These are phyloP conservation scores for Pseudogymnoascus sp. DNA, from an alignment of 2,329 filamentous ascomycete genomes.

Conservation along the genomic window DNA sequence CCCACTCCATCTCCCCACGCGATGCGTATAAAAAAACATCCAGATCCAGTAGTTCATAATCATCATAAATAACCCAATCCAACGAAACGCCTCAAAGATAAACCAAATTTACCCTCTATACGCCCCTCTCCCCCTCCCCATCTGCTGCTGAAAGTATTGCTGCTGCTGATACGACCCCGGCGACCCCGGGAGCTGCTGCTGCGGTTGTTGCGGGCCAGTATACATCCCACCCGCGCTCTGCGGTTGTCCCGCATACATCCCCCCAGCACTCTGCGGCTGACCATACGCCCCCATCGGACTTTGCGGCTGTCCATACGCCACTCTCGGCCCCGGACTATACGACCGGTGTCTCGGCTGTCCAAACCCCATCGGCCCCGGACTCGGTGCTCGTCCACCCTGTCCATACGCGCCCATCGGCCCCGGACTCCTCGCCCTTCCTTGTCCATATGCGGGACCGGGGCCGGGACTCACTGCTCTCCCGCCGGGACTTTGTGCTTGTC, in stretches of 20 bases:
- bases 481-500: neutral
- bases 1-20: neutral
- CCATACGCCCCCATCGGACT: neutral
- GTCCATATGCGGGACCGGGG: neutral
- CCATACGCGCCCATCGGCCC: neutral
- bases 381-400: neutral
- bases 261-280: conserved; percentile 12
- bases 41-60: neutral
- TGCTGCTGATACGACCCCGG: neutral
- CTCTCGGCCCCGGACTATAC: neutral
- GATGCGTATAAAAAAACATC: neutral
- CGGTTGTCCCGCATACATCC: neutral
- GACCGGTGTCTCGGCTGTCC: neutral
- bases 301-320: neutral
- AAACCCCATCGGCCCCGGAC: no score
- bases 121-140: neutral
- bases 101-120: neutral
- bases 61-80: neutral
- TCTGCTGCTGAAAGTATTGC: neutral
- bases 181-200: neutral
- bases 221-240: no score
- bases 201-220: no score
- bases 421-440: neutral
- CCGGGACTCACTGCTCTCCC: neutral
- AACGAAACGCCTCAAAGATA: neutral